Evolutionary conservation across 2,329 filamentous ascomycete genomes (phyloP), one percentile per base, ranked within the genome.

Genomic region (Exutisphaerella laricina): DNA sequence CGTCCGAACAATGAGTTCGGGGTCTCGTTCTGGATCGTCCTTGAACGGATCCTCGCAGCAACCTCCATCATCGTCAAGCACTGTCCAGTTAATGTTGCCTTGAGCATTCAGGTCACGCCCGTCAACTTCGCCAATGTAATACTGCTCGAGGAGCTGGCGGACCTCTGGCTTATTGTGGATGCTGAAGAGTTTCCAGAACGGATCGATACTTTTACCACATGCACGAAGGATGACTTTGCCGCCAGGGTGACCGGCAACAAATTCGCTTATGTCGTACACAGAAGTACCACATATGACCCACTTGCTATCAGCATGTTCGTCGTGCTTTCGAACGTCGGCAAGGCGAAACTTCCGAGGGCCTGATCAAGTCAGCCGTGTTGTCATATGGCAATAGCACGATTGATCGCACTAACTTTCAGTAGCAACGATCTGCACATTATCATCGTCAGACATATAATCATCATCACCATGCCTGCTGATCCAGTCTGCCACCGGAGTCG

Each of bases 191-290:
- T 82, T 70, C 81, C 81, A 85, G 63, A 83, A 84, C 0, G 76
- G 74, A 39, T 85, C 80, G 37, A 85, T 75, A 41, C 73, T 75
- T 26, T 76, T 74, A 3, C 81, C 81, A 1, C 78, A 79, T 1
- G 81, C 81, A 21, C 77, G 73, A 6, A 84, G 67, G 45, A 85
- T 85, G 10, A 85, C 78, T 39, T 82, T 76, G 30, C 81, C 81
- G 3, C 81, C 81, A 0, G 81, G 81, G 56, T 85, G 81, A 1
- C 73, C 78, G 1, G 70, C 66, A 16, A 84, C 66, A 78, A 80
- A 85, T 38, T 83, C 78, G 1, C 80, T 84, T 39, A 85, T 84
- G 55, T 85, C 77, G 68, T 84, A 85, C 14, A 85, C 79, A 43
- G 78, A 77, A 57, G 77, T 76, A 17, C 71, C 77, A 40, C 72